phyloP scores from a whole-genome alignment of 2,329 filamentous ascomycete species.

The Fusarium ambrosium region DNA sequence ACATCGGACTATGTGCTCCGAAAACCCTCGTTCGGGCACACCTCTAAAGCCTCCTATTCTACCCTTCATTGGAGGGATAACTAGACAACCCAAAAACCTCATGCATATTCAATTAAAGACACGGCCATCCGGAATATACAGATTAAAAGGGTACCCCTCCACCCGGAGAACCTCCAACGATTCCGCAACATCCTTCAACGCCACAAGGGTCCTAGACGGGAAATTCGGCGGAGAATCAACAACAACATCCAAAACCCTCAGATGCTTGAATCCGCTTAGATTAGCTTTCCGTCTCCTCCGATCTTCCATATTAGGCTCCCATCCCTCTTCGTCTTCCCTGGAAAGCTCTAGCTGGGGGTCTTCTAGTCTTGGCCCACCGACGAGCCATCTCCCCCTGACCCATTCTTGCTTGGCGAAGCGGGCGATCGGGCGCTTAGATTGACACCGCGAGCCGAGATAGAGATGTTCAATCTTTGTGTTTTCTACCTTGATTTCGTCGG shows the following conservation, averaged over 20 bases:
- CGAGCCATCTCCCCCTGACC: conserved; percentile 6
- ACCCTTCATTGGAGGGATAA: not conserved
- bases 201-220: conserved; percentile 11
- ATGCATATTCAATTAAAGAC: not conserved
- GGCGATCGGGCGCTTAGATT: not conserved
- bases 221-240: not conserved
- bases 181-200: conserved; percentile 10
- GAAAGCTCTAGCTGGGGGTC: not conserved
- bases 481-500: not conserved
- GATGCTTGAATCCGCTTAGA: conserved; percentile 3
- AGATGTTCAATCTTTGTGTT: conserved; percentile 11
- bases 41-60: not conserved
- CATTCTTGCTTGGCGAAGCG: conserved; percentile 12
- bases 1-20: not conserved
- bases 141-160: conserved; percentile 7
- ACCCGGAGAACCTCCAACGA: conserved; percentile 18
- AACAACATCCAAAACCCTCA: conserved; percentile 13
- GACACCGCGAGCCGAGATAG: conserved; percentile 5
- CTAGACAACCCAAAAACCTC: not conserved
- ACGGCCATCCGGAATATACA: not conserved
- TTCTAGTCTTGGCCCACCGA: conserved; percentile 1
- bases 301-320: not conserved
- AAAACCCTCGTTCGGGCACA: not conserved
- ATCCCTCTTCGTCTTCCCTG: not conserved
- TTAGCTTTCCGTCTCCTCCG: not conserved